Base-by-base conservation (phyloP, 495 filamentous ascomycete species). In the Penicillium subrubescens region DNA sequence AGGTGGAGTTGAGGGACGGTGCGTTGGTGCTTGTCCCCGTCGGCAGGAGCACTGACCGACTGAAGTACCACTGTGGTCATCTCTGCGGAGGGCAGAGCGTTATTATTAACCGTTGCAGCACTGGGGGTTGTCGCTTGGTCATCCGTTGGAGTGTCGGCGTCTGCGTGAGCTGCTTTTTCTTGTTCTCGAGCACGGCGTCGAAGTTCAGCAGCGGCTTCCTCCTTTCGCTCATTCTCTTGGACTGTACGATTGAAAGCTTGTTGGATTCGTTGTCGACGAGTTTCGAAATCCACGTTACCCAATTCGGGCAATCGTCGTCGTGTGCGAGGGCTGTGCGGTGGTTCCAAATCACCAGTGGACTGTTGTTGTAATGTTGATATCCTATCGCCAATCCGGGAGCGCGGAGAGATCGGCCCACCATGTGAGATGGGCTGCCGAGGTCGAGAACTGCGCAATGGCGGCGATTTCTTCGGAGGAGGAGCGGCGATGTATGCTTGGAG, bases 161-260 rank as follows among this genome's bases (percentile, higher is more conserved):
- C 51, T 21, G 52, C 54, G 74, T 77, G 75, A 73, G 74, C 60
- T 69, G 81, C 68, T 60, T 77, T 73, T 59, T 41, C 35, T 44
- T 39, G 46, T 27, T 34, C 27, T 62, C 66, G 70, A 48, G 73
- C 73, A 31, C 75, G 73, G 60, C 75, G 80, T 73, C 72, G 79
- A 71, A 74, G 71, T 60, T 84, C 78, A 1, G 77, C 79, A 54
- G 80, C 79, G 62, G 75, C 72, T 66, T 81, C 80, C 65, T 88
- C 84, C 61, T 81, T 84, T 62, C 83, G 82, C 69, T 92, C 86
- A 68, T 78, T 88, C 69, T 90, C 89, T 64, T 88, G 84, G 48
- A 93, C 86, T 23, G 88, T 90, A 60, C 89, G 88, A 52, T 88
- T 93, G 66, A 94, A 92, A 1, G 91, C 91, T 52, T 91, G 85